These are phyloP conservation scores for Teratosphaeria zuluensis DNA, from an alignment of 2,329 filamentous ascomycete genomes.

Conservation along the genomic window DNA sequence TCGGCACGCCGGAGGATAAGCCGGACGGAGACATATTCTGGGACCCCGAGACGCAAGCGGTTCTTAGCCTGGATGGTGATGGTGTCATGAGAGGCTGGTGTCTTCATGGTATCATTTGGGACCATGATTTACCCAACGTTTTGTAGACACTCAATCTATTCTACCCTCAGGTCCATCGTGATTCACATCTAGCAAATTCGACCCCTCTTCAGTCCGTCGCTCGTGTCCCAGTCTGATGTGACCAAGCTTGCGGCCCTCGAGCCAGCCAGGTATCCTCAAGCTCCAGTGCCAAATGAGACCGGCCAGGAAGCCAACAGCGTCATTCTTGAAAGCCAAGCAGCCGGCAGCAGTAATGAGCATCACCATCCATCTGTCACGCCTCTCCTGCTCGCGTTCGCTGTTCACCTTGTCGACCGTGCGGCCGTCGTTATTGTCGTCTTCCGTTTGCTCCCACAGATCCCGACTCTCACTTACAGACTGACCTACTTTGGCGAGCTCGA, in stretches of 20 bases:
- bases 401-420: conserved; percentile 35
- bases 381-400: conserved; percentile 55
- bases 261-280: conserved; percentile 32
- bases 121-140: not conserved
- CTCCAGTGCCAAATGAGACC: conserved; percentile 71
- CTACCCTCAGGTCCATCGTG: not conserved
- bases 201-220: not conserved
- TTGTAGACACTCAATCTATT: not conserved
- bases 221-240: conserved; percentile 10
- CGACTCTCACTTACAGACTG: conserved; percentile 70
- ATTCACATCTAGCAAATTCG: not conserved
- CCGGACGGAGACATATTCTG: not conserved
- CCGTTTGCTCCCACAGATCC: conserved; percentile 40
- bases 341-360: conserved; percentile 83
- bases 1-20: not conserved
- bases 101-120: not conserved
- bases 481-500: conserved; percentile 79
- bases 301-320: conserved; percentile 74
- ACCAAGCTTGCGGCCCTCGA: conserved; percentile 7
- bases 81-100: not conserved
- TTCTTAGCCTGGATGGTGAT: not conserved
- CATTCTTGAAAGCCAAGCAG: conserved; percentile 79
- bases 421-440: conserved; percentile 20
- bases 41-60: not conserved
- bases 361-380: conserved; percentile 69